Evolutionary conservation across 202 grass and related monocot species (phyloP).

Genomic region (Dendrocalamus latiflorus): DNA sequence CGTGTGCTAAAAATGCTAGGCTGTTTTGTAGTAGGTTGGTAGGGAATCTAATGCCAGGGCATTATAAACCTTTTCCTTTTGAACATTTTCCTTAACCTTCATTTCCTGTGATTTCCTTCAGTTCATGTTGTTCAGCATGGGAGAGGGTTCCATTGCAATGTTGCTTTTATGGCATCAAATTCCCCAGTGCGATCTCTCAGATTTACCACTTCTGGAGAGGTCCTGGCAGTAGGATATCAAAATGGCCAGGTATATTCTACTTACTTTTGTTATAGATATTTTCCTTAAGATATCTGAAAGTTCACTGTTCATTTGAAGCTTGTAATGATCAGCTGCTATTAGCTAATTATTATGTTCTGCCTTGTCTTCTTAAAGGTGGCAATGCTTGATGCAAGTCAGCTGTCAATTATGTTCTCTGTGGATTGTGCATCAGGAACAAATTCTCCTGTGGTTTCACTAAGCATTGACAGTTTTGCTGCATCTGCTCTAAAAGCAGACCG

Average conservation of each 20-base stretch:
- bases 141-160: slow-evolving; percentile 68
- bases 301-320: slow-evolving; percentile 17
- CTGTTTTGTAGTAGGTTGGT: slow-evolving; percentile 2
- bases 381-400: slow-evolving; percentile 61
- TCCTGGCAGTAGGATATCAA: slow-evolving; percentile 65
- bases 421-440: slow-evolving; percentile 71
- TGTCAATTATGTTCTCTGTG: slow-evolving; percentile 58
- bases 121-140: slow-evolving; percentile 63
- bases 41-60: slow-evolving; percentile 11
- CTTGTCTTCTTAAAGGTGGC: slow-evolving; percentile 66
- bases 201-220: slow-evolving; percentile 52
- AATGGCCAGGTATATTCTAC: slow-evolving; percentile 69
- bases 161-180: slow-evolving; percentile 63
- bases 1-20: neutral
- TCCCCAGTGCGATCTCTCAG: slow-evolving; percentile 47
- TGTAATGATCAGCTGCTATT: slow-evolving; percentile 1
- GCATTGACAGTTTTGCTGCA: slow-evolving; percentile 14
- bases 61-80: slow-evolving; percentile 13
- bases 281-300: slow-evolving; percentile 20
- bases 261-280: slow-evolving; percentile 17
- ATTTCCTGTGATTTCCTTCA: slow-evolving; percentile 35
- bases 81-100: slow-evolving; percentile 21
- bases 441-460: slow-evolving; percentile 63
- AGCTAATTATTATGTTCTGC: slow-evolving; percentile 26
- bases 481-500: slow-evolving; percentile 32